A percentile compares a stretch with the other conserved stretches of the same genome.
Conservation (phyloP, 257 asterid species). For the Solanum microdontum region DNA sequence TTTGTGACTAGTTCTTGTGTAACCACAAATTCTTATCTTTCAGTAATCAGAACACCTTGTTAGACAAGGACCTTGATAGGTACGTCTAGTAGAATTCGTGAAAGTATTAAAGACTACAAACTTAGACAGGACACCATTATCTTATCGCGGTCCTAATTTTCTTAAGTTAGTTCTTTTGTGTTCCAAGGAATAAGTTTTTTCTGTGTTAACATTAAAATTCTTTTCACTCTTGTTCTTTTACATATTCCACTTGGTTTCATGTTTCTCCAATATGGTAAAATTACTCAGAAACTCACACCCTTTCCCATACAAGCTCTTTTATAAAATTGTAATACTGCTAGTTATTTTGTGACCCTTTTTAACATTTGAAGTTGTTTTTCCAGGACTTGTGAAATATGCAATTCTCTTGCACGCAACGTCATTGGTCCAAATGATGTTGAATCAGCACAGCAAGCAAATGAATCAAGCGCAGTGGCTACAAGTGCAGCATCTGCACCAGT, state of each 20-base stretch:
- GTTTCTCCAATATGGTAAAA: too few relatives aligned
- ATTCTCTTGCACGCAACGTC: constrained; percentile 64
- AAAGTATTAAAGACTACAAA: background rate
- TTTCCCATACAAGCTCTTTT: background rate
- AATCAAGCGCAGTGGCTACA: constrained; percentile 12
- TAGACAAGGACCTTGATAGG: background rate
- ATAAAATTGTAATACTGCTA: background rate
- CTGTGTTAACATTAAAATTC: too few relatives aligned
- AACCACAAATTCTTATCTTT: background rate
- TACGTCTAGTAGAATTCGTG: background rate
- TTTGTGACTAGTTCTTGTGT: background rate
- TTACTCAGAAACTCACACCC: too few relatives aligned
- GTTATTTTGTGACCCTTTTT: background rate
- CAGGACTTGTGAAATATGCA: constrained; percentile 93
- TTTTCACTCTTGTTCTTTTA: too few relatives aligned
- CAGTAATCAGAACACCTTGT: background rate
- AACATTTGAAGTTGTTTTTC: background rate
- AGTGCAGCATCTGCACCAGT: constrained; percentile 14
- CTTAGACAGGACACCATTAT: background rate
- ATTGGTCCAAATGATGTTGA: constrained; percentile 47
- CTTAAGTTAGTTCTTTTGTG: background rate
- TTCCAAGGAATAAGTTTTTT: background rate
- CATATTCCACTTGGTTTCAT: too few relatives aligned
- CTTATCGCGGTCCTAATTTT: background rate
- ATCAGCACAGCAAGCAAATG: constrained; percentile 31